Percentiles rank a stretch among this genome's conserved stretches.
phyloP scores from a whole-genome alignment of 1,139 yeast species.

The Pichia terricola region DNA sequence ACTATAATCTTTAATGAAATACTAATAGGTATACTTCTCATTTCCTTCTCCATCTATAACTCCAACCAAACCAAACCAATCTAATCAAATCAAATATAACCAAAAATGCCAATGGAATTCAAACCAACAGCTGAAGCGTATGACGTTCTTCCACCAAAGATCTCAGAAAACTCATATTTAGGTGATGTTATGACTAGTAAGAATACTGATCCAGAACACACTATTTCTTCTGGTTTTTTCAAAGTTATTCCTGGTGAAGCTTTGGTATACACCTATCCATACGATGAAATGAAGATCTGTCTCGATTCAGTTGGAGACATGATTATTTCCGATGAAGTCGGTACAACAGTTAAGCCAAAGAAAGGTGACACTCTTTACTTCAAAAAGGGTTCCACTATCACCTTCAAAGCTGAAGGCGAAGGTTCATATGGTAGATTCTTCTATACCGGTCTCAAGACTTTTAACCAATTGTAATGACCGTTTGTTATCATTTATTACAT shows the following conservation, averaged over 20 bases:
- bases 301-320: slow-evolving; percentile 58
- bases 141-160: slow-evolving; percentile 45
- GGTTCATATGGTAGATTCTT: slow-evolving; percentile 52
- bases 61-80: not conserved
- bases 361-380: slow-evolving; percentile 67
- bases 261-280: slow-evolving; percentile 51
- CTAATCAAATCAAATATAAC: not conserved
- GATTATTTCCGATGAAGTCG: slow-evolving; percentile 52
- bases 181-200: slow-evolving; percentile 50
- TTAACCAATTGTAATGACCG: slow-evolving; percentile 5
- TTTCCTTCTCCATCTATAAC: not conserved
- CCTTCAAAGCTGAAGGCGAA: slow-evolving; percentile 44
- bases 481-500: no score
- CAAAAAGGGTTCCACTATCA: slow-evolving; percentile 56
- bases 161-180: slow-evolving; percentile 55
- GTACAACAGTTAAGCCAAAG: slow-evolving; percentile 43
- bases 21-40: not conserved
- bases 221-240: slow-evolving; percentile 58
- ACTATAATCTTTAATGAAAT: no score
- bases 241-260: slow-evolving; percentile 59
- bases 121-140: slow-evolving; percentile 45
- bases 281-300: slow-evolving; percentile 65
- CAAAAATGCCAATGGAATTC: slow-evolving; percentile 51
- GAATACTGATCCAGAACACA: slow-evolving; percentile 44
- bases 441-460: slow-evolving; percentile 45